phyloP scores from a whole-genome alignment of 2,329 filamentous ascomycete genomes.

The Fusarium sacchari region DNA sequence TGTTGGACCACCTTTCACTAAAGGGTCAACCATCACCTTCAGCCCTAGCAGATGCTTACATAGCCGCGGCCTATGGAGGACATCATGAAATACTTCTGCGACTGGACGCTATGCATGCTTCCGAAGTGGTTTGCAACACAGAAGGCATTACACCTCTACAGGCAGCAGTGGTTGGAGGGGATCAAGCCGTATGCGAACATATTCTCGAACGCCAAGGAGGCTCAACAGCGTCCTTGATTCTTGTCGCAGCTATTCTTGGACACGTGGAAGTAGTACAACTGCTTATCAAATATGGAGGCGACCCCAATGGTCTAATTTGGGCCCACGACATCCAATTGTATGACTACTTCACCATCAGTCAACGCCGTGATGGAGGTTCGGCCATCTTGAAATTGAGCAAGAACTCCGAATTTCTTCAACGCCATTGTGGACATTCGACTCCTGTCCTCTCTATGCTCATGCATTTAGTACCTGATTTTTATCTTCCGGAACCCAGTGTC shows the following conservation, averaged over 20 bases:
- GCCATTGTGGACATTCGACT: accelerated
- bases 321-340: accelerated
- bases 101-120: accelerated
- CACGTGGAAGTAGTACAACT: accelerated
- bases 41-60: accelerated
- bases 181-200: accelerated
- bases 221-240: accelerated
- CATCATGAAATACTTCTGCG: accelerated
- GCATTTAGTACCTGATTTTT: too few relatives aligned
- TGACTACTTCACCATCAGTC: not conserved
- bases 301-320: accelerated
- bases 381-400: too few relatives aligned
- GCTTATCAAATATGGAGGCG: accelerated
- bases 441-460: too few relatives aligned
- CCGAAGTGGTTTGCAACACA: accelerated
- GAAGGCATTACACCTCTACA: not conserved
- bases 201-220: not conserved
- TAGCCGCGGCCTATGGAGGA: accelerated
- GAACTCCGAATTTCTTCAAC: too few relatives aligned
- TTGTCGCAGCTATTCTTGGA: accelerated
- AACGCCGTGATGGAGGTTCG: too few relatives aligned
- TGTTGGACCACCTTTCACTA: not conserved
- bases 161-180: accelerated
- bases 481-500: not conserved
- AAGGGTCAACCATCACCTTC: accelerated